phyloP scores from a whole-genome alignment of 2,329 filamentous ascomycete genomes.

The Colletotrichum sp. region DNA sequence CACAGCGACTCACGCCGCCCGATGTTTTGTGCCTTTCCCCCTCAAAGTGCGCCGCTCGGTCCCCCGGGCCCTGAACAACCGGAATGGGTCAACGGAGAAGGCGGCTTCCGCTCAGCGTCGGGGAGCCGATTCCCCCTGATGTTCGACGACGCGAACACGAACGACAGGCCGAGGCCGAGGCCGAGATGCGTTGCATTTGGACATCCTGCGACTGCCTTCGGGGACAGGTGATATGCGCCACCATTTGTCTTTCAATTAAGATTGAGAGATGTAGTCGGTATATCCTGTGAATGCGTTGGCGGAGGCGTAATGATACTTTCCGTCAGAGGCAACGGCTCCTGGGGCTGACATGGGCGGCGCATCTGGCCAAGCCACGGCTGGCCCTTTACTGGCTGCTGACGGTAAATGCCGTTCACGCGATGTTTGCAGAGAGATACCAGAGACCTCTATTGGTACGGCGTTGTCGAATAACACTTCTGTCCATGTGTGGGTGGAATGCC shows the following conservation, averaged over 20 bases:
- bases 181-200: neutral
- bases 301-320: neutral
- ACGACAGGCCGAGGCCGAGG: neutral
- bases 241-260: accelerated
- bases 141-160: neutral
- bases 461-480: neutral
- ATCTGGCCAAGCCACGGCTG: neutral
- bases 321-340: neutral
- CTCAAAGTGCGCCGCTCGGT: neutral
- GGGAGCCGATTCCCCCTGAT: accelerated
- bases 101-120: neutral
- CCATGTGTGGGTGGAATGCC: neutral
- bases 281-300: neutral
- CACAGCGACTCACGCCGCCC: neutral
- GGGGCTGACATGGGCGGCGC: neutral
- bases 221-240: neutral
- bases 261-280: neutral
- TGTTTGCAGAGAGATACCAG: neutral
- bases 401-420: neutral
- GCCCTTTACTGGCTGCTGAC: neutral
- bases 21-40: neutral
- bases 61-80: neutral
- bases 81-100: neutral
- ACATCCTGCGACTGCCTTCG: neutral
- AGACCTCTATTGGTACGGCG: accelerated